These are phyloP conservation scores for Termitomyces sp. DNA, from an alignment of 768 basidiomycete genomes.

Conservation along the genomic window DNA sequence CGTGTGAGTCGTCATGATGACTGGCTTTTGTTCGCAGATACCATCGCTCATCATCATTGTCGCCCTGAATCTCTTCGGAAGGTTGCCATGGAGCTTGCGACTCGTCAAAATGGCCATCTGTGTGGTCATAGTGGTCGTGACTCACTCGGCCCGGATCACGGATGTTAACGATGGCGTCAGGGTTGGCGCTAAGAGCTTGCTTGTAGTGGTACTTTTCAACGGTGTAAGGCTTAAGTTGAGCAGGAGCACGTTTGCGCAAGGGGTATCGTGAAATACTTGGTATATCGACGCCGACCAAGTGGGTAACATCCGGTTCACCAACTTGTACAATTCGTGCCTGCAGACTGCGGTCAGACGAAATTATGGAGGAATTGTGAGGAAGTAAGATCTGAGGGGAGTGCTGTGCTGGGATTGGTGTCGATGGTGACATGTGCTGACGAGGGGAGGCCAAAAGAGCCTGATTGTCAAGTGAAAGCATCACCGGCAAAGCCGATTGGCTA, in stretches of 20 bases:
- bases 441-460: neutral
- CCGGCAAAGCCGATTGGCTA: neutral
- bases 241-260: conserved; percentile 48
- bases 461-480: neutral
- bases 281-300: neutral
- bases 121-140: conserved; percentile 21
- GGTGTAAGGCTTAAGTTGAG: conserved; percentile 61
- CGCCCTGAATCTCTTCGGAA: conserved; percentile 19
- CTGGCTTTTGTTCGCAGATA: neutral
- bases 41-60: conserved; percentile 8
- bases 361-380: neutral
- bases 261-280: conserved; percentile 38
- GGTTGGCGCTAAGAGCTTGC: conserved; percentile 43
- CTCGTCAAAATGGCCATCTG: conserved; percentile 27
- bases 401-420: neutral
- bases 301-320: neutral
- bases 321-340: conserved; percentile 1
- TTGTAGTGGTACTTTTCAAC: conserved; percentile 54
- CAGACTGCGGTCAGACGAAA: too few species aligned
- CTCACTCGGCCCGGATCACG: conserved; percentile 27
- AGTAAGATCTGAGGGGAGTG: neutral
- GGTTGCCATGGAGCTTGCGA: conserved; percentile 20
- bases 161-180: conserved; percentile 65
- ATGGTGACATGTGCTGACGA: neutral
- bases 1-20: neutral